Evolutionary conservation across 352 stramenopile species (phyloP).

Genomic region (Phytophthora gonapodyides): DNA sequence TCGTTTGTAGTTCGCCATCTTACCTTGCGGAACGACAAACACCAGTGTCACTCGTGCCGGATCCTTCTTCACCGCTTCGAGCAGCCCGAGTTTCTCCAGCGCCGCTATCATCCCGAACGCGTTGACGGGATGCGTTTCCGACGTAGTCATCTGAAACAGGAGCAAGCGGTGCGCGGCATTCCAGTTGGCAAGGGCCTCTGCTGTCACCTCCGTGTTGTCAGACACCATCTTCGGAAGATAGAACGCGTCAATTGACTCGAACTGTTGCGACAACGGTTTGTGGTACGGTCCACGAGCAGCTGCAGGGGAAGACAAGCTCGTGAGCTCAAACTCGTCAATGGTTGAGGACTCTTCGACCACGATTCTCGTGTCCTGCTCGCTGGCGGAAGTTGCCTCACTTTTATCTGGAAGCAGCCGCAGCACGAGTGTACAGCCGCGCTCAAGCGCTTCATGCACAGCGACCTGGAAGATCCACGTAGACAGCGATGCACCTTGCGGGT

Average conservation of each 20-base stretch:
- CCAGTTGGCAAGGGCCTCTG: not conserved
- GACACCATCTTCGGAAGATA: slow-evolving; percentile 2
- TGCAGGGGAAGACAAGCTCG: not conserved
- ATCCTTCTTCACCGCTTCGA: slow-evolving; percentile 6
- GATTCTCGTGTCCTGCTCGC: too few relatives aligned
- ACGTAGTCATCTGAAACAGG: slow-evolving; percentile 7
- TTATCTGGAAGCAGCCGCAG: too few relatives aligned
- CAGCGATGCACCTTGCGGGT: too few relatives aligned
- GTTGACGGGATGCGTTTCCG: slow-evolving; percentile 5
- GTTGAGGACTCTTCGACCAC: too few relatives aligned
- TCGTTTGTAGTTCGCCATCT: not conserved
- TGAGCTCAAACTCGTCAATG: not conserved
- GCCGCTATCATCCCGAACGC: slow-evolving; percentile 5
- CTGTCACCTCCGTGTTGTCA: not conserved
- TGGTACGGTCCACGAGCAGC: slow-evolving; percentile 2
- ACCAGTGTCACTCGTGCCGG: slow-evolving; percentile 6
- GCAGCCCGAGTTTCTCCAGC: slow-evolving; percentile 1
- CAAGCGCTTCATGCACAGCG: too few relatives aligned
- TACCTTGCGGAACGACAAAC: slow-evolving; percentile 2
- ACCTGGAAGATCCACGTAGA: too few relatives aligned
- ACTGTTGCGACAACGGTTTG: not conserved
- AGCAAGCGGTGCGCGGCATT: not conserved
- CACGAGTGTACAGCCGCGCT: too few relatives aligned
- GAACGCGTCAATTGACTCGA: slow-evolving; percentile 10
- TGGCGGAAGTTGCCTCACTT: too few relatives aligned